Percentiles rank a stretch among this genome's conserved stretches.
Conservation (phyloP, 2,329 filamentous ascomycete genomes). For the Trichoderma semiorbis region DNA sequence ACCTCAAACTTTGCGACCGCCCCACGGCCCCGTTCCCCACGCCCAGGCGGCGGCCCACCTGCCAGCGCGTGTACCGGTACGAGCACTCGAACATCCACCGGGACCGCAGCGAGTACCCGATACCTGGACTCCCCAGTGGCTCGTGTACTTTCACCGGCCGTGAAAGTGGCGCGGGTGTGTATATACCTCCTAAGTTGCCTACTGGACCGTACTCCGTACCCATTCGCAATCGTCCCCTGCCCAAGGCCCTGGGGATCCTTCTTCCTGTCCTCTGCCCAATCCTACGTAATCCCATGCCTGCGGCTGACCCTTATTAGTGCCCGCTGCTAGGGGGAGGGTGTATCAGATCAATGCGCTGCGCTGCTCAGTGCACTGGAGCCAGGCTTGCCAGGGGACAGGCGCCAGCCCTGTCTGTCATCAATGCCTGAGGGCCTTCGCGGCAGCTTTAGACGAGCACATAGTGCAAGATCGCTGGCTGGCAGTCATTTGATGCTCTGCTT, state of each 20-base stretch:
- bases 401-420: not conserved
- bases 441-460: not conserved
- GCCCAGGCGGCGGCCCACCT: not conserved
- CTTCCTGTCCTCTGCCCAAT: not conserved
- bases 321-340: conserved; percentile 6
- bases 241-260: not conserved
- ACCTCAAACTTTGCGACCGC: conserved; percentile 2
- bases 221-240: not conserved
- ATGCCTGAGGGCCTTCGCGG: not conserved
- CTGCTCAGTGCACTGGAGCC: not conserved
- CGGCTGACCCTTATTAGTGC: conserved; percentile 19
- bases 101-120: not conserved
- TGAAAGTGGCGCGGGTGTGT: not conserved
- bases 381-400: not conserved
- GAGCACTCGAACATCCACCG: not conserved
- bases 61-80: not conserved
- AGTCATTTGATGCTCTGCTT: not conserved
- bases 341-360: not conserved
- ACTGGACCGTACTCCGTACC: not conserved
- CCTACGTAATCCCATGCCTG: not conserved
- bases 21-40: conserved; percentile 12
- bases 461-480: not conserved
- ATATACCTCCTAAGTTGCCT: not conserved
- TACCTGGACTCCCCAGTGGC: not conserved
- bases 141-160: not conserved